Percentiles rank a stretch among this genome's conserved stretches.
Conservation (phyloP, 257 asterid species). For the Solanum phureja region DNA sequence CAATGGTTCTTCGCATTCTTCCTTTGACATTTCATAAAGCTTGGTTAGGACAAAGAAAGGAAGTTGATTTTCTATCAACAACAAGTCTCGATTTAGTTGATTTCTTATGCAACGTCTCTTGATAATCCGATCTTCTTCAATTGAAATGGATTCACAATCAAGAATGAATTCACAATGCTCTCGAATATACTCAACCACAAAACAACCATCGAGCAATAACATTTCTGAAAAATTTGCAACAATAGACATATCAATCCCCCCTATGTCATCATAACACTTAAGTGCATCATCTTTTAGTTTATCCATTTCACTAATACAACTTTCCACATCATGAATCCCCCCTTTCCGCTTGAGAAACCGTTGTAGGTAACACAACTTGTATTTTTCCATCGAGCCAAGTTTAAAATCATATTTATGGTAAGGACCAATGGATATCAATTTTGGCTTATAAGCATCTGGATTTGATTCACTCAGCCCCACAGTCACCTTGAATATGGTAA, state of each 20-base stretch:
- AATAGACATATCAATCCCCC: too few relatives aligned
- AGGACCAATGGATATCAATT: neutral
- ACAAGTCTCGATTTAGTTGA: too few relatives aligned
- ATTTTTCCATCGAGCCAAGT: neutral
- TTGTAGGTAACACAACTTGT: neutral
- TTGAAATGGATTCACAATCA: too few relatives aligned
- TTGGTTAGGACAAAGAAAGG: too few relatives aligned
- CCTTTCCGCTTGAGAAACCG: neutral
- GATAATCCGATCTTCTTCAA: too few relatives aligned
- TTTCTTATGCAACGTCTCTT: too few relatives aligned
- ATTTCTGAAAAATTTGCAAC: neutral
- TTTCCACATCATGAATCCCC: neutral
- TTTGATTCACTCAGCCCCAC: neutral
- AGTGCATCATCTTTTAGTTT: neutral
- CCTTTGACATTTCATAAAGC: too few relatives aligned
- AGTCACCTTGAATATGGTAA: neutral
- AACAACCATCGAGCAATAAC: slow-evolving; percentile 10
- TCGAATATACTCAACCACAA: slow-evolving; percentile 5
- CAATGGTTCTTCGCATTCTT: too few relatives aligned
- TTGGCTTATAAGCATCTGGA: neutral
- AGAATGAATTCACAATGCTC: neutral
- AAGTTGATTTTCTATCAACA: too few relatives aligned
- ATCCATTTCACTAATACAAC: neutral
- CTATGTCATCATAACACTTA: neutral
- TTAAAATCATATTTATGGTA: neutral